These are phyloP conservation scores for Rhodomyrtus psidioides DNA, from an alignment of 441 rosid genomes.

Conservation along the genomic window DNA sequence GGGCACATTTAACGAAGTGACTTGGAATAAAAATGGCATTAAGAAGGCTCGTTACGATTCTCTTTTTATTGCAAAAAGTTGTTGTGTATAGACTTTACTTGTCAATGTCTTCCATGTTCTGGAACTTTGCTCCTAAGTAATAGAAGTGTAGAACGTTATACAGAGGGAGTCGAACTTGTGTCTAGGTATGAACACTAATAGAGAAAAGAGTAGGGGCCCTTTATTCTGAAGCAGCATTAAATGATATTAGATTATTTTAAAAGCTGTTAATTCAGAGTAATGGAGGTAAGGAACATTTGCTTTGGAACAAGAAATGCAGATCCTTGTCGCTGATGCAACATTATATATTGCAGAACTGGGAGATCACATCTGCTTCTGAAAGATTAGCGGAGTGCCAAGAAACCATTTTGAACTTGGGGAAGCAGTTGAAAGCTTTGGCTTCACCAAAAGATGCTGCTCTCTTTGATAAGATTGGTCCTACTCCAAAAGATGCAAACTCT, in stretches of 20 bases:
- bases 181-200: not conserved
- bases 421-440: constrained; percentile 77
- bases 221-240: not conserved
- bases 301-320: not conserved
- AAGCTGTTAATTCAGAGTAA: not conserved
- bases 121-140: not conserved
- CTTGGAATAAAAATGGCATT: not conserved
- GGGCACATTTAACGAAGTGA: not conserved
- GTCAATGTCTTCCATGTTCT: not conserved
- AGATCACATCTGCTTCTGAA: constrained; percentile 84
- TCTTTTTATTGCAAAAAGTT: not conserved
- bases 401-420: constrained; percentile 76
- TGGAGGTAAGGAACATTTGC: not conserved
- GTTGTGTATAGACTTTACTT: not conserved
- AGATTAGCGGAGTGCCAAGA: constrained; percentile 96
- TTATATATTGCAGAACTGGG: constrained; percentile 48
- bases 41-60: not conserved
- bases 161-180: not conserved
- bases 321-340: not conserved
- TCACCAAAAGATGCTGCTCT: constrained; percentile 55
- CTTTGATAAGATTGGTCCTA: constrained; percentile 37
- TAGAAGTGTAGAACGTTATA: not conserved
- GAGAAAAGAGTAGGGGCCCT: not conserved
- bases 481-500: constrained; percentile 20
- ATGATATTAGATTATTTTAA: not conserved